Percentiles rank a stretch among this genome's conserved stretches.
phyloP scores from a whole-genome alignment of 148 eudicot genomes.

The Pharnaceum exiguum region DNA sequence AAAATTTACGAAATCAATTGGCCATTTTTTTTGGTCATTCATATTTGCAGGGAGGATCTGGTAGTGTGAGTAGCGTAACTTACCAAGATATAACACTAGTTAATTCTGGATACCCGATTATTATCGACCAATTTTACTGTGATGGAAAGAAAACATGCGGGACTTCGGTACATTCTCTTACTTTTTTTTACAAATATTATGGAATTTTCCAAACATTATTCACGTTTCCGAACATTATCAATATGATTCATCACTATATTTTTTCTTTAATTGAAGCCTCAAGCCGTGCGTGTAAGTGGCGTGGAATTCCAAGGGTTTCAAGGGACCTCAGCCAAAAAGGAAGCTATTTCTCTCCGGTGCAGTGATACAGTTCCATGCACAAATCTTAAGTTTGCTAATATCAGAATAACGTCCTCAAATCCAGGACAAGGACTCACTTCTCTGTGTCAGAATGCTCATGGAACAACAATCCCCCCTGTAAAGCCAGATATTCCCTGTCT shows the following conservation, averaged over 20 bases:
- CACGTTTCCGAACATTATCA: no score
- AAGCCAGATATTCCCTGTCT: no score
- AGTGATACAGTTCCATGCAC: slow-evolving; percentile 33
- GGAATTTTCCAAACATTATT: no score
- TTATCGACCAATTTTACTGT: slow-evolving; percentile 44
- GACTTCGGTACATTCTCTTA: no score
- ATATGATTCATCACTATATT: not conserved
- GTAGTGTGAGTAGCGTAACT: slow-evolving; percentile 31
- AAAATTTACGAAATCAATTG: no score
- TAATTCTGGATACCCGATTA: slow-evolving; percentile 25
- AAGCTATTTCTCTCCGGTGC: slow-evolving; percentile 26
- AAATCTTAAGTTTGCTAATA: not conserved
- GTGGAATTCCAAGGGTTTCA: slow-evolving; percentile 20
- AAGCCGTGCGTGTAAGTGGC: slow-evolving; percentile 32
- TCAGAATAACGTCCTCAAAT: not conserved
- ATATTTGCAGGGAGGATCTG: slow-evolving; percentile 32
- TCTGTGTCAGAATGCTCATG: no score
- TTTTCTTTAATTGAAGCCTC: slow-evolving; percentile 3
- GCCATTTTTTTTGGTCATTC: not conserved
- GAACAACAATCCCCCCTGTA: no score
- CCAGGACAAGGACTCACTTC: not conserved
- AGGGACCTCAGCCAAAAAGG: slow-evolving; percentile 23
- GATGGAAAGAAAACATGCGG: no score
- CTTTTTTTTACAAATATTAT: no score
- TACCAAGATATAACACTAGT: slow-evolving; percentile 26